Percentiles rank a stretch among this genome's conserved stretches.
Conservation (phyloP, 2,329 filamentous ascomycete genomes). For the Fusarium pilosicola region DNA sequence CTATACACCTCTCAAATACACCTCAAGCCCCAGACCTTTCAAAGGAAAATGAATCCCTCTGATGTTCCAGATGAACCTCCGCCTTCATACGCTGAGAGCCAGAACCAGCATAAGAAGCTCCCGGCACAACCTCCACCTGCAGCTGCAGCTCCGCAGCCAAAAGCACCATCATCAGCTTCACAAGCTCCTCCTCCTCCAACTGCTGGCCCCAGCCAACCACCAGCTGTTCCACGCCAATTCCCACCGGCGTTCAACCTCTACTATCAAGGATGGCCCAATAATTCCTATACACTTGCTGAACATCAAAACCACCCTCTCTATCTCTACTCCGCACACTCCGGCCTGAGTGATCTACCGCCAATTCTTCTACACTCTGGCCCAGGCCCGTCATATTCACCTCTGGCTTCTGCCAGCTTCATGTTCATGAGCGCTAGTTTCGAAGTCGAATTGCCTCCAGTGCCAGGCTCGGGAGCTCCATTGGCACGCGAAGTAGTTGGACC, state of each 20-base stretch:
- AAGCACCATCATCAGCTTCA: neutral
- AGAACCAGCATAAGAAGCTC: neutral
- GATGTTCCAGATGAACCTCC: conserved; percentile 14
- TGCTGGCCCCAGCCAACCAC: conserved; percentile 2
- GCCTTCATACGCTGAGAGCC: conserved; percentile 22
- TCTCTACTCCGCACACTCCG: conserved; percentile 23
- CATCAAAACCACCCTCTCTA: conserved; percentile 37
- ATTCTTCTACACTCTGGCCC: conserved; percentile 41
- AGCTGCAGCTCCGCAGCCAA: neutral
- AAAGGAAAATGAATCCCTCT: conserved; percentile 1
- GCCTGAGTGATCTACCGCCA: conserved; percentile 19
- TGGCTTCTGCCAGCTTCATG: conserved; percentile 34
- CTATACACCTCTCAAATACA: neutral
- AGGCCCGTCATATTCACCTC: conserved; percentile 11
- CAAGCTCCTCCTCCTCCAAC: neutral
- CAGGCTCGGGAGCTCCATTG: conserved; percentile 16
- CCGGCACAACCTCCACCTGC: neutral
- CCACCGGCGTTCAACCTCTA: conserved; percentile 40
- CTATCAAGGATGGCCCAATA: neutral
- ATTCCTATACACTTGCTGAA: conserved; percentile 29
- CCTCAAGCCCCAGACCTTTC: neutral
- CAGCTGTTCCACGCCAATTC: conserved; percentile 25
- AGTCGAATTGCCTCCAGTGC: conserved; percentile 31
- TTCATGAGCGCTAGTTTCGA: conserved; percentile 27
- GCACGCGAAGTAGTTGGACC: conserved; percentile 24